phyloP scores from a whole-genome alignment of 164 flowering plant genomes.

The Warburgia ugandensis region DNA sequence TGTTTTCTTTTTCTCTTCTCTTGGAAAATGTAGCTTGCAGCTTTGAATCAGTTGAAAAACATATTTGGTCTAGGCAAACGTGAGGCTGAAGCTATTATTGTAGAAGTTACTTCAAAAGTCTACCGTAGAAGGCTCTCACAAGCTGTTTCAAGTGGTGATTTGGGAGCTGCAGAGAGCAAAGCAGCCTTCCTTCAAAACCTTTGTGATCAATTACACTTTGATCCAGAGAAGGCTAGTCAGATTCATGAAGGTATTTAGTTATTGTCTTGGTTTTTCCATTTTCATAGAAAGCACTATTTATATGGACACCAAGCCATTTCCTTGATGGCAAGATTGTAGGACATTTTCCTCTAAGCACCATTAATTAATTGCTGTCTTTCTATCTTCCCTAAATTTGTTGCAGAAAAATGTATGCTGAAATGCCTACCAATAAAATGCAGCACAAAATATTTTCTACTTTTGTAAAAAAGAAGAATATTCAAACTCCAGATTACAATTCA shows the following conservation, averaged over 20 bases:
- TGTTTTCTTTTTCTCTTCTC: neutral
- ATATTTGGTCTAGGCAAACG: constrained; percentile 88
- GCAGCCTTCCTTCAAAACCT: constrained; percentile 89
- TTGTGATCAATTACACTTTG: constrained; percentile 80
- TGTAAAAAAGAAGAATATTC: too few species aligned
- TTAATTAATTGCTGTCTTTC: too few species aligned
- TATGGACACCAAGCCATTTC: too few species aligned
- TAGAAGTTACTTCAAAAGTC: constrained; percentile 74
- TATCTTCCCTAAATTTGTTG: too few species aligned
- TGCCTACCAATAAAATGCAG: too few species aligned
- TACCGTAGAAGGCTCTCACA: constrained; percentile 74
- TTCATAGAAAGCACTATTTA: too few species aligned
- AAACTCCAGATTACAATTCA: too few species aligned
- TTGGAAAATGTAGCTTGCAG: constrained; percentile 45
- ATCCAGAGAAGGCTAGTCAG: constrained; percentile 77
- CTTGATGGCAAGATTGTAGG: too few species aligned
- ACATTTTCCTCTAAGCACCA: too few species aligned
- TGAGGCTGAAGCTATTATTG: constrained; percentile 63
- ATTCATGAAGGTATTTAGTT: constrained; percentile 87
- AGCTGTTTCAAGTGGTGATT: constrained; percentile 66
- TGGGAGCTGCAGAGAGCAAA: constrained; percentile 80
- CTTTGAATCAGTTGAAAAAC: constrained; percentile 74
- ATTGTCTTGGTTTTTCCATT: too few species aligned
- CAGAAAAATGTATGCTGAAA: too few species aligned
- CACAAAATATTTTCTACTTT: too few species aligned